Percentiles rank a stretch among this genome's conserved stretches.
Evolutionary conservation across 2,329 filamentous ascomycete species (phyloP).

Genomic region (Aureobasidium sp.): DNA sequence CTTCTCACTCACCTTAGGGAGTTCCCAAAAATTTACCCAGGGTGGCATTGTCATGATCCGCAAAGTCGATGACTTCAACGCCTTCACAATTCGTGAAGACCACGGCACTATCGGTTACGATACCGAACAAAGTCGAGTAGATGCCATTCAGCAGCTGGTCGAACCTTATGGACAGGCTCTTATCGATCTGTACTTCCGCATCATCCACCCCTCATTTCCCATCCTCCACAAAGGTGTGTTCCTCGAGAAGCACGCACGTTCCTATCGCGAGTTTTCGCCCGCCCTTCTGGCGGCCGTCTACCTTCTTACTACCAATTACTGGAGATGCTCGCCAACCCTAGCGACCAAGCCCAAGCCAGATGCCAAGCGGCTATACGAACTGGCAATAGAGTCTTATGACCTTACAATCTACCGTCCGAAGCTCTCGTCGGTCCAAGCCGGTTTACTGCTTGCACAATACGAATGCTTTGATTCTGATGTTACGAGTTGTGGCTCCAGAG

Average conservation of each 20-base stretch:
- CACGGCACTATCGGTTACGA: conserved; percentile 20
- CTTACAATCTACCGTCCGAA: conserved; percentile 33
- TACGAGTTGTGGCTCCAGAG: conserved; percentile 17
- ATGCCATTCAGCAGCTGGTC: conserved; percentile 63
- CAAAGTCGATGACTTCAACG: conserved; percentile 12
- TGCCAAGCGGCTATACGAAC: conserved; percentile 24
- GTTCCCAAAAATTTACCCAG: background rate
- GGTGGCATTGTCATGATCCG: conserved; percentile 7
- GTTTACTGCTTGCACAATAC: conserved; percentile 29
- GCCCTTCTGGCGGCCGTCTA: conserved; percentile 54
- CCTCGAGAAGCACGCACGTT: conserved; percentile 51
- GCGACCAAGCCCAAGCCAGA: conserved; percentile 38
- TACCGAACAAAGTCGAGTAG: conserved; percentile 42
- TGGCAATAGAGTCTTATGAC: conserved; percentile 31
- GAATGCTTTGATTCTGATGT: conserved; percentile 26
- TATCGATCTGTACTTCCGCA: conserved; percentile 65
- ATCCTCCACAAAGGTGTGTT: conserved; percentile 55
- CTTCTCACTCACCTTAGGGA: background rate
- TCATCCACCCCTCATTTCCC: conserved; percentile 52
- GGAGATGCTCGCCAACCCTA: conserved; percentile 49
- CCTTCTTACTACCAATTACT: conserved; percentile 54
- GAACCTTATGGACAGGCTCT: conserved; percentile 61
- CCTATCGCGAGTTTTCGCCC: conserved; percentile 51
- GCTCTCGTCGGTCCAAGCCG: conserved; percentile 34
- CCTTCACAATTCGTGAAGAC: conserved; percentile 61